A percentile compares a stretch with the other conserved stretches of the same genome.
These are phyloP conservation scores for Wallacemonas sp. DNA, from an alignment of 208 protist species.

Conservation along the genomic window DNA sequence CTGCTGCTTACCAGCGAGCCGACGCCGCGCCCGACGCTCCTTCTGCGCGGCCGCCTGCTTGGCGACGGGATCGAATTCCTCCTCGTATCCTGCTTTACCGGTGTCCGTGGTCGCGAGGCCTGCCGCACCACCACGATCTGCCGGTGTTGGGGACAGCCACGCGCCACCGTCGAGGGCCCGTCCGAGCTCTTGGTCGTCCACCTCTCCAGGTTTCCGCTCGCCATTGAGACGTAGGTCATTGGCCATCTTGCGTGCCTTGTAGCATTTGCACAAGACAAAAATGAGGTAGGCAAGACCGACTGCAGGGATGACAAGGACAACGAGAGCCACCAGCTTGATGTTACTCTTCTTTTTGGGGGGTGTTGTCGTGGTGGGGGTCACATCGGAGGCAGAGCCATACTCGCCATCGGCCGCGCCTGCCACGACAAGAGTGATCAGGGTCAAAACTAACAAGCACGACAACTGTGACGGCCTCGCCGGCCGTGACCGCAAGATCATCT, in stretches of 20 bases:
- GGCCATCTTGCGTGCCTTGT: constrained; percentile 29
- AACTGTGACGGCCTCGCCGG: too few species aligned
- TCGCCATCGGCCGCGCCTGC: too few species aligned
- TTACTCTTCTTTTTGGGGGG: constrained; percentile 15
- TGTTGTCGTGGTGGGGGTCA: constrained; percentile 5
- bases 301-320: constrained; percentile 49
- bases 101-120: not conserved
- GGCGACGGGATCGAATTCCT: constrained; percentile 71
- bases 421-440: too few species aligned
- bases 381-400: too few species aligned
- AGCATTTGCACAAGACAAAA: constrained; percentile 33
- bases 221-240: constrained; percentile 47
- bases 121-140: not conserved
- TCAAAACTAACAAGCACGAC: too few species aligned
- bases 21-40: constrained; percentile 37
- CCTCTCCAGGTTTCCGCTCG: constrained; percentile 36
- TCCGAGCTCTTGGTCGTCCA: constrained; percentile 56
- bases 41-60: constrained; percentile 47
- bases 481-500: too few species aligned
- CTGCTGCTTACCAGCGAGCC: constrained; percentile 10
- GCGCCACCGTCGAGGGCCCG: constrained; percentile 38
- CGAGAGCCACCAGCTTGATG: constrained; percentile 27
- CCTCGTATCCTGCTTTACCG: not conserved
- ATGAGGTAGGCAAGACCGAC: constrained; percentile 24
- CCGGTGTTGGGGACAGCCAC: constrained; percentile 27